phyloP scores from a whole-genome alignment of 2,329 filamentous ascomycete species.

The Apiospora malaysiana region DNA sequence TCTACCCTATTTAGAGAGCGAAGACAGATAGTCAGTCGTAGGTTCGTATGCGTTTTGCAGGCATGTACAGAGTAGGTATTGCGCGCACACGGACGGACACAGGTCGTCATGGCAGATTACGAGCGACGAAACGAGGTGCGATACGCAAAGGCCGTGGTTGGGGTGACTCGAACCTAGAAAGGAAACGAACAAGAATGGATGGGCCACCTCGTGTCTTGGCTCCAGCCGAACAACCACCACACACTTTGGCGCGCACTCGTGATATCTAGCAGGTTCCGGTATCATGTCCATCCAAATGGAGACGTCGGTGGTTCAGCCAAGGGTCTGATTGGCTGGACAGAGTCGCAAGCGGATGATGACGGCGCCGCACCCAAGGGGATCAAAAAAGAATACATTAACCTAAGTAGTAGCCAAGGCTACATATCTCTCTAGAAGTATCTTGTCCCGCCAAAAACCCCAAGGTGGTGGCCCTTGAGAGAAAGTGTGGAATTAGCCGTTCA shows the following conservation, averaged over 20 bases:
- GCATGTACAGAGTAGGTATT: neutral
- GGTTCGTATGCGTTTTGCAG: neutral
- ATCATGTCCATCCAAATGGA: conserved; percentile 15
- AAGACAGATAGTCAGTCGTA: neutral
- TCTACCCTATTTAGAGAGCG: neutral
- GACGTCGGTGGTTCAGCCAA: conserved; percentile 8
- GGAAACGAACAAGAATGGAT: neutral
- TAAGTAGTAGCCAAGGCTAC: neutral
- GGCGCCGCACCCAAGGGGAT: neutral
- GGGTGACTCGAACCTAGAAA: conserved; percentile 3
- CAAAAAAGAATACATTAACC: neutral
- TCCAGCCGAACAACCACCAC: neutral
- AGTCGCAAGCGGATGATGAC: neutral
- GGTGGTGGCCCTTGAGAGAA: neutral
- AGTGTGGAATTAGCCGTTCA: conserved; percentile 10
- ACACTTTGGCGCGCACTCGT: neutral
- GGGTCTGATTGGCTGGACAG: neutral
- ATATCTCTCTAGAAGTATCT: conserved; percentile 2
- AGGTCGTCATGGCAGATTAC: neutral
- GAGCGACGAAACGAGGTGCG: conserved; percentile 1
- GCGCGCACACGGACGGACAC: neutral
- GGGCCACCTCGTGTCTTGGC: conserved; percentile 3
- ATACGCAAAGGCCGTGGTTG: neutral
- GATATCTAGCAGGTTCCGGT: conserved; percentile 5
- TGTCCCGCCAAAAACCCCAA: neutral